Evolutionary conservation across 192 early-diverging fungal species (phyloP), one percentile per base, ranked within the genome.

Genomic region (Coemansia javaensis): DNA sequence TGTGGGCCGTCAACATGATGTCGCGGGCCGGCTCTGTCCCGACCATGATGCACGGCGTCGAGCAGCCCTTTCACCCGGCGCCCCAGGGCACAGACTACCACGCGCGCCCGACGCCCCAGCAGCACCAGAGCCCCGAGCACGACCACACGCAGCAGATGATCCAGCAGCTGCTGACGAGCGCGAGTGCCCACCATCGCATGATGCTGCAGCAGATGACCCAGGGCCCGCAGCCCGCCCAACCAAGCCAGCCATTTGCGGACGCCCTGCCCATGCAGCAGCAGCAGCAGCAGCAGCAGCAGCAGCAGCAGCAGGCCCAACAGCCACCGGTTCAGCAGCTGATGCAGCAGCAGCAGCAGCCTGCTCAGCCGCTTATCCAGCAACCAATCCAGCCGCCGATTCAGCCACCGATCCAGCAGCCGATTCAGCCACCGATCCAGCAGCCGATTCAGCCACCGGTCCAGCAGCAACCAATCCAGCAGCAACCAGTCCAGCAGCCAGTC

Each of bases 221-320:
- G 21, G 21, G n/a, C n/a, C n/a, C n/a, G n/a, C n/a, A n/a, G n/a
- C n/a, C n/a, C n/a, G n/a, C n/a, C n/a, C n/a, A n/a, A n/a, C n/a
- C n/a, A n/a, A n/a, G n/a, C n/a, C n/a, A n/a, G n/a, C n/a, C n/a
- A n/a, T n/a, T n/a, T n/a, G n/a, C n/a, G n/a, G n/a, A n/a, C n/a
- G n/a, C n/a, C n/a, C n/a, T n/a, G 25, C 25, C 3, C 4, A 3
- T 3, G 25, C 25, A 27, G 25, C 25, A 27, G 25, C 25, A 27
- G 25, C 25, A 27, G 25, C 28, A 44, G 15, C 17, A 47, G 21
- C 43, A 41, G n/a, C 62, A 64, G 16, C 62, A 56, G 18, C 51
- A 52, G 32, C 33, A 16, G 12, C 25, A 48, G 8, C 45, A 50
- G 33, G 41, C 35, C 15, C 55, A 42, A 9, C 40, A 41, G 20